Conservation (phyloP, 1,139 yeast genomes). For the Saccharomyces hybrid region DNA sequence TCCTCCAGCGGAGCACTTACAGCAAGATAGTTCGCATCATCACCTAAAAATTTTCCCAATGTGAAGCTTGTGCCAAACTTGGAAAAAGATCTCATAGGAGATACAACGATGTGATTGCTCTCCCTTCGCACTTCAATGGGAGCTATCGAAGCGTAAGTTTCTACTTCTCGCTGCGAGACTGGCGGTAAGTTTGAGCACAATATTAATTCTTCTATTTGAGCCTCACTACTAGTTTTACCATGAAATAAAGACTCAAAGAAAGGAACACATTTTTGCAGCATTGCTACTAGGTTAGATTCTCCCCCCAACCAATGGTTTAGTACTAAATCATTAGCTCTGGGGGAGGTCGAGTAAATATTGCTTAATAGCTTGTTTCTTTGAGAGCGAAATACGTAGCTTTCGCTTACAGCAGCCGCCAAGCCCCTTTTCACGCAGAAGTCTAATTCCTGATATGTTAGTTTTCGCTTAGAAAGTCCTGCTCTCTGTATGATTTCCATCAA, state of each 20-base stretch:
- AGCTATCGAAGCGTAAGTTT: background rate
- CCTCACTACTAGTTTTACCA: background rate
- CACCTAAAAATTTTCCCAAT: conserved; percentile 36
- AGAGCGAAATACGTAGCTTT: conserved; percentile 11
- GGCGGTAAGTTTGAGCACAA: conserved; percentile 15
- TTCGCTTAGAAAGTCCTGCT: conserved; percentile 11
- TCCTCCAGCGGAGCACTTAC: conserved; percentile 45
- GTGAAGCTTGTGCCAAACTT: conserved; percentile 40
- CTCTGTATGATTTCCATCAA: conserved; percentile 23
- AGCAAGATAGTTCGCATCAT: conserved; percentile 36
- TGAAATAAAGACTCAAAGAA: conserved; percentile 10
- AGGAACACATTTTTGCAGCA: conserved; percentile 15
- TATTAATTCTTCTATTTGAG: conserved; percentile 5
- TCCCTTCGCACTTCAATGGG: background rate
- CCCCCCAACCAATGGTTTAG: conserved; percentile 23
- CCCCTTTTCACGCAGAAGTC: conserved; percentile 47
- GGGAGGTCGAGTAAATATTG: conserved; percentile 14
- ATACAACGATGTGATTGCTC: conserved; percentile 6
- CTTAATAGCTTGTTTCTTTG: conserved; percentile 11
- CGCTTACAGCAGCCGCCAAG: conserved; percentile 32
- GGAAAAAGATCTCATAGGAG: conserved; percentile 31
- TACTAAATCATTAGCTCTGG: conserved; percentile 16
- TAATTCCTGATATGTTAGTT: conserved; percentile 21
- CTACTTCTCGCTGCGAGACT: background rate
- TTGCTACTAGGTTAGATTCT: conserved; percentile 16